A percentile compares a stretch with the other conserved stretches of the same genome.
Conservation (phyloP, 306 rosid species). For the Geum urbanum region DNA sequence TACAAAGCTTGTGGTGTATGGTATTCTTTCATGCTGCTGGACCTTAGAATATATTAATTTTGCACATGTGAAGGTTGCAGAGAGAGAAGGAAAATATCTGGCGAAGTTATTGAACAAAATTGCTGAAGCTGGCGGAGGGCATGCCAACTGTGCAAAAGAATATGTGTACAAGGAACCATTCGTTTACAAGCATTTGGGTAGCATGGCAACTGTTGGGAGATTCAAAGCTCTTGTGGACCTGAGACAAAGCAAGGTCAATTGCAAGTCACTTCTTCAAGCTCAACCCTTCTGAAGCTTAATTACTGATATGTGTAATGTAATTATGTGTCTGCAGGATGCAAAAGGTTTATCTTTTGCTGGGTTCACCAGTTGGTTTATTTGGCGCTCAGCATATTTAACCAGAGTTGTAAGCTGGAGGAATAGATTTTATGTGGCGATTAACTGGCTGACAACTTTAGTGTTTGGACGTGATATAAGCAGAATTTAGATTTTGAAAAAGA, state of each 20-base stretch:
- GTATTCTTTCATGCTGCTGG: conserved; percentile 2
- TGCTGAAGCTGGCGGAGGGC: conserved; percentile 69
- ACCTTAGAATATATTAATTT: conserved; percentile 9
- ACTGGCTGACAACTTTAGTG: conserved; percentile 85
- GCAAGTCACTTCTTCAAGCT: not conserved
- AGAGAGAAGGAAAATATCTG: conserved; percentile 86
- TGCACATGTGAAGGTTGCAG: conserved; percentile 68
- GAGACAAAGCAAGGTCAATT: conserved; percentile 76
- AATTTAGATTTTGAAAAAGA: conserved; percentile 42
- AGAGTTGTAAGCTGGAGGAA: conserved; percentile 97
- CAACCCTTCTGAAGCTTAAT: not conserved
- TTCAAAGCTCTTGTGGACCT: conserved; percentile 98
- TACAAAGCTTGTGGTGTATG: not conserved
- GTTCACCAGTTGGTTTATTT: conserved; percentile 76
- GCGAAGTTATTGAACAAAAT: conserved; percentile 60
- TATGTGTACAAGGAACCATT: conserved; percentile 56
- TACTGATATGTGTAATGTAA: conserved; percentile 18
- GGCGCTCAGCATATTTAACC: conserved; percentile 86
- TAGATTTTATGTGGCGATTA: conserved; percentile 83
- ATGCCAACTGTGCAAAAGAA: conserved; percentile 49
- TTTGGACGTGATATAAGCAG: conserved; percentile 95
- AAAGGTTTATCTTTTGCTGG: conserved; percentile 86
- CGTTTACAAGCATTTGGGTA: conserved; percentile 88
- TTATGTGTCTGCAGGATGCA: conserved; percentile 42
- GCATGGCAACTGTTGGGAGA: conserved; percentile 95